Evolutionary conservation across 148 eudicot genomes (phyloP).

Genomic region (Cornus suecica): DNA sequence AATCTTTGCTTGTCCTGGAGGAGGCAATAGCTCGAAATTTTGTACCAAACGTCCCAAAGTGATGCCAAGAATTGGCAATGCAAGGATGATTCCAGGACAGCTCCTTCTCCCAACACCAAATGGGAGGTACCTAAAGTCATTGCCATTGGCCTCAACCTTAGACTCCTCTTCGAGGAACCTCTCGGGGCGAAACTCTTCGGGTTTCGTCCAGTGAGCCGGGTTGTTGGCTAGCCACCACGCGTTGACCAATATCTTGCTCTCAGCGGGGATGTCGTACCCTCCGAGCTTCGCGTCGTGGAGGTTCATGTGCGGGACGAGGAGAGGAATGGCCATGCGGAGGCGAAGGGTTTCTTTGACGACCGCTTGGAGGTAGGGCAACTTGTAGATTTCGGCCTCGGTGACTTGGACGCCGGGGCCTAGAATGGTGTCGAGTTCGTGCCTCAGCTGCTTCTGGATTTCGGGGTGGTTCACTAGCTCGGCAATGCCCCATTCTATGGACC

Average conservation of each 20-base stretch:
- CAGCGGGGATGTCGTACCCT: constrained; percentile 68
- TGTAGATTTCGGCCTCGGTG: constrained; percentile 60
- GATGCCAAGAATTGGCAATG: constrained; percentile 69
- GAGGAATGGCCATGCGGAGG: constrained; percentile 74
- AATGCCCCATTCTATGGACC: constrained; percentile 84
- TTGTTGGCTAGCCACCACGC: constrained; percentile 86
- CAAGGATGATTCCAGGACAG: constrained; percentile 79
- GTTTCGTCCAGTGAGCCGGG: constrained; percentile 71
- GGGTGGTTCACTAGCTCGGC: constrained; percentile 83
- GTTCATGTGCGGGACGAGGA: constrained; percentile 85
- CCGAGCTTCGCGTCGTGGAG: constrained; percentile 61
- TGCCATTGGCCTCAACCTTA: constrained; percentile 74
- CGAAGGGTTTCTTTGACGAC: constrained; percentile 75
- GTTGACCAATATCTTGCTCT: constrained; percentile 71
- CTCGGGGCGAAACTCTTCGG: constrained; percentile 75
- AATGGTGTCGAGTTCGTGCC: constrained; percentile 52
- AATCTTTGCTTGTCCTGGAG: constrained; percentile 65
- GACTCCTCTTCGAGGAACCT: constrained; percentile 77
- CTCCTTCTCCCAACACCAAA: constrained; percentile 81
- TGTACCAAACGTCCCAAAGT: constrained; percentile 74
- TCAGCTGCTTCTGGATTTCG: constrained; percentile 50
- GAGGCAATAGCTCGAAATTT: constrained; percentile 72
- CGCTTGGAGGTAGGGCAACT: constrained; percentile 71
- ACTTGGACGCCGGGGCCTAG: constrained; percentile 55
- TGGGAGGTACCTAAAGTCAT: constrained; percentile 69